Base-by-base conservation (phyloP, 345 rosid species). In the Alliaria petiolata region DNA sequence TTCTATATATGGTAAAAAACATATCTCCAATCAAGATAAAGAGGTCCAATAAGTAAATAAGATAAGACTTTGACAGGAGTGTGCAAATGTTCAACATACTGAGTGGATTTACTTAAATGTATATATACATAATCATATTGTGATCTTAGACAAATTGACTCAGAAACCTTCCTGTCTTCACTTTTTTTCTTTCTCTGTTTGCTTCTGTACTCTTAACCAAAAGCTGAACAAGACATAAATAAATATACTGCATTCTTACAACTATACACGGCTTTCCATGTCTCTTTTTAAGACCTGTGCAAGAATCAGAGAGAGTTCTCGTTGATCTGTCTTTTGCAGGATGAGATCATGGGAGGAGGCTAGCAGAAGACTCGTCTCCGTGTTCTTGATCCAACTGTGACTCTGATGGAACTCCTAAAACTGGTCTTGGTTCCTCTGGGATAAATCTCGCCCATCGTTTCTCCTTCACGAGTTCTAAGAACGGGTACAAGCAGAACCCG, bases 401-500 rank as follows among this genome's bases (percentile, higher is more conserved):
- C 49, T 16, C 79, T 38, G 39, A 58, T 36, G n/a, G 13, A 71
- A 49, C 70, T 16, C 61, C 75, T 45, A 40, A 70, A 14, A 3
- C 33, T 20, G 13, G 33, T 36, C 50, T 76, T 17, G 54, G 52
- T 44, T 80, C 80, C 56, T 76, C 81, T 1, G 61, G 26, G 44
- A 53, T 58, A 62, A 86, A 91, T 3, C 46, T 70, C 34, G 33
- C 53, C 96, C 97, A 89, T 46, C 81, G 55, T 80, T 65, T 80
- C 52, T 82, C 67, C 70, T 81, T 93, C 11, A 87, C 86, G 19
- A 72, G 76, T 43, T 76, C 75, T 56, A 87, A 63, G 65, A 66
- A 6, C 7, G 90, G 95, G 68, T 91, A 84, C 19, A 91, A 15
- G 31, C 87, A 39, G 70, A 90, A 62, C 50, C 98, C 98, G 4